Conservation (phyloP, 176 grass and related monocot species). For the Lolium rigidum region DNA sequence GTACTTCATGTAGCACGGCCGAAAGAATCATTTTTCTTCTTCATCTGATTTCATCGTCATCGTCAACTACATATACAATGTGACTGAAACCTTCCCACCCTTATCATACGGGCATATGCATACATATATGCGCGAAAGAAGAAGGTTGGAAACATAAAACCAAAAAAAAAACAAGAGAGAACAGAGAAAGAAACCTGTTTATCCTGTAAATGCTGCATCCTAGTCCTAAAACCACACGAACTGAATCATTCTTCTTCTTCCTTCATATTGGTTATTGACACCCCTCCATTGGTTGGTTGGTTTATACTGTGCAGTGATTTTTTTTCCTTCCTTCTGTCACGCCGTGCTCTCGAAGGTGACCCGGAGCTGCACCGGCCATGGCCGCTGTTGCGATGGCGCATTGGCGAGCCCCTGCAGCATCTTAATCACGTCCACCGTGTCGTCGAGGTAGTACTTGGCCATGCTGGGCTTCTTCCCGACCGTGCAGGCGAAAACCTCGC, state of each 20-base stretch:
- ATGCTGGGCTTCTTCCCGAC: conserved; percentile 96
- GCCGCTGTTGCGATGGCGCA: conserved; percentile 47
- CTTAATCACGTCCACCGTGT: conserved; percentile 88
- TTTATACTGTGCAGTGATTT: no score
- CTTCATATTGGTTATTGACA: conserved; percentile 35
- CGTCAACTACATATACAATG: conserved; percentile 58
- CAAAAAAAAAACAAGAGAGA: no score
- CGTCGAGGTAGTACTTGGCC: conserved; percentile 97
- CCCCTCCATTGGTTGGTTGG: neutral
- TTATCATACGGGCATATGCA: conserved; percentile 32
- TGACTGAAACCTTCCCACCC: conserved; percentile 25
- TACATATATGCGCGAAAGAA: no score
- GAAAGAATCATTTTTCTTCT: conserved; percentile 45
- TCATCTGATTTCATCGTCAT: conserved; percentile 52
- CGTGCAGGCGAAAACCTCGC: conserved; percentile 94
- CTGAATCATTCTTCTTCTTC: conserved; percentile 38
- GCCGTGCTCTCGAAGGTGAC: conserved; percentile 84
- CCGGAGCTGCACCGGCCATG: conserved; percentile 50
- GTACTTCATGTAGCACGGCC: neutral
- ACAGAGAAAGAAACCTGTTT: conserved; percentile 19
- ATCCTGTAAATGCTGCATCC: conserved; percentile 44
- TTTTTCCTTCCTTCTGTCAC: conserved; percentile 7
- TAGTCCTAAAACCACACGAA: conserved; percentile 52
- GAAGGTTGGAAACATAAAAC: no score
- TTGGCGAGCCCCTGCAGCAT: conserved; percentile 82